Conservation (phyloP, 2,329 filamentous ascomycete genomes). For the Phyllosticta citribraziliensis region DNA sequence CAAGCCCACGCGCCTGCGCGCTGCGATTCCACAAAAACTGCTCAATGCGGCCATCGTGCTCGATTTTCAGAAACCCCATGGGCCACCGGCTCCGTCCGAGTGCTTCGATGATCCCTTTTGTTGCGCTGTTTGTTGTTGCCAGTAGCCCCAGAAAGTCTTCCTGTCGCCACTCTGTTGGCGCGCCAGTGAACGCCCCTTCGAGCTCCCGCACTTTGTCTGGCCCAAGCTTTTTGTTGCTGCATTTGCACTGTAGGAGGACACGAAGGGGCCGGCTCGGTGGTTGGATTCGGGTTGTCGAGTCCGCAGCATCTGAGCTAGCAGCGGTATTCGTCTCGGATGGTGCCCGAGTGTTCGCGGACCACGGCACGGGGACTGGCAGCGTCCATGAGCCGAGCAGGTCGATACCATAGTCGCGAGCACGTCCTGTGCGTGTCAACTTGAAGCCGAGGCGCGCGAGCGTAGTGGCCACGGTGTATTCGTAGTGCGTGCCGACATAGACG, state of each 20-base stretch:
- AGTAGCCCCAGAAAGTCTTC: slow-evolving; percentile 58
- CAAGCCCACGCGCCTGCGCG: slow-evolving; percentile 53
- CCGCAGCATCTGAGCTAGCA: neutral
- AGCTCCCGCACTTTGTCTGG: slow-evolving; percentile 63
- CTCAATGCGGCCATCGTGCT: slow-evolving; percentile 45
- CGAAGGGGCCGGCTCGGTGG: slow-evolving; percentile 23
- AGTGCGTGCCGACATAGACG: slow-evolving; percentile 62
- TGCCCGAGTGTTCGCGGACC: slow-evolving; percentile 11
- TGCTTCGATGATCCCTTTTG: slow-evolving; percentile 67
- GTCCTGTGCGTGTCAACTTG: slow-evolving; percentile 54
- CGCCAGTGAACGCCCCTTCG: slow-evolving; percentile 66
- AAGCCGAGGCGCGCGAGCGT: slow-evolving; percentile 54
- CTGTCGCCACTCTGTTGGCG: slow-evolving; percentile 63
- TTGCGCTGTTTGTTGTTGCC: slow-evolving; percentile 59
- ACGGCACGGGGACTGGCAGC: slow-evolving; percentile 28
- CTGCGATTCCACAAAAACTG: slow-evolving; percentile 66
- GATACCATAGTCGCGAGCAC: slow-evolving; percentile 59
- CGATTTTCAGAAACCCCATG: slow-evolving; percentile 60
- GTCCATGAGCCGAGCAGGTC: slow-evolving; percentile 65
- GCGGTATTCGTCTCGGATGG: neutral
- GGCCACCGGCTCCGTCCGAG: slow-evolving; percentile 58
- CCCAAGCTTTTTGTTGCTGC: slow-evolving; percentile 36
- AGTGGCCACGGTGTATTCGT: slow-evolving; percentile 59
- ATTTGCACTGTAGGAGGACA: slow-evolving; percentile 61
- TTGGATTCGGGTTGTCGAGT: neutral